Conservation (phyloP, 768 basidiomycete species). For the Tulasnella sp. region DNA sequence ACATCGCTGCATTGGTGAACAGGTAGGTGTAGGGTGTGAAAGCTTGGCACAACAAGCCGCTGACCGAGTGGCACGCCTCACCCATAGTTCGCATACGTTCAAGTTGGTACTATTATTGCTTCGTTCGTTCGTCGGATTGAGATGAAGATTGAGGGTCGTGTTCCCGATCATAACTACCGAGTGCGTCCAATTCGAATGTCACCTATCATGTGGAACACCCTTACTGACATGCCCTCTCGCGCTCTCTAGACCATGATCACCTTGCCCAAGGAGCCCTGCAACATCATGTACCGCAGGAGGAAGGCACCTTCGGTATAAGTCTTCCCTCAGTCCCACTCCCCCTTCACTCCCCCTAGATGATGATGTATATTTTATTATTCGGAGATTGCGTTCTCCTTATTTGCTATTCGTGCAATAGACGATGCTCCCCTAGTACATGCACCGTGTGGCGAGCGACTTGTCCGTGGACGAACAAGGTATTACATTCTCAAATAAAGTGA, state of each 20-base stretch:
- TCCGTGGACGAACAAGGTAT: background rate
- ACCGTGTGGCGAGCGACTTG: background rate
- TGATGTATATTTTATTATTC: slow-evolving; percentile 11
- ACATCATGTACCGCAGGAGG: slow-evolving; percentile 34
- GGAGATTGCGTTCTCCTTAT: background rate
- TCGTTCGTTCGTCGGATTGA: slow-evolving; percentile 75
- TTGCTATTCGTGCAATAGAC: slow-evolving; percentile 12
- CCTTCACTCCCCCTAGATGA: background rate
- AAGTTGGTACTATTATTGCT: slow-evolving; percentile 78
- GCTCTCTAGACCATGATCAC: slow-evolving; percentile 82
- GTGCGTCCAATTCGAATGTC: slow-evolving; percentile 47
- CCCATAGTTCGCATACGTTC: slow-evolving; percentile 84
- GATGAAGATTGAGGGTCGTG: slow-evolving; percentile 56
- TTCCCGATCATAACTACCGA: slow-evolving; percentile 88
- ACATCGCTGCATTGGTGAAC: slow-evolving; percentile 93
- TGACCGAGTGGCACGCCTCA: slow-evolving; percentile 11
- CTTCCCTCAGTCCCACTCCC: background rate
- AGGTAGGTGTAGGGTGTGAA: slow-evolving; percentile 42
- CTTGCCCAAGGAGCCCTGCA: slow-evolving; percentile 56
- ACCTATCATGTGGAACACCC: background rate
- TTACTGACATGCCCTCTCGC: slow-evolving; percentile 3
- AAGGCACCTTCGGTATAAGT: slow-evolving; percentile 2
- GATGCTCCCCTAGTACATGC: background rate
- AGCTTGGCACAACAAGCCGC: background rate
- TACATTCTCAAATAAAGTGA: background rate